These are phyloP conservation scores for Licmophora abbreviata DNA, from an alignment of 108 stramenopile genomes.

Conservation along the genomic window DNA sequence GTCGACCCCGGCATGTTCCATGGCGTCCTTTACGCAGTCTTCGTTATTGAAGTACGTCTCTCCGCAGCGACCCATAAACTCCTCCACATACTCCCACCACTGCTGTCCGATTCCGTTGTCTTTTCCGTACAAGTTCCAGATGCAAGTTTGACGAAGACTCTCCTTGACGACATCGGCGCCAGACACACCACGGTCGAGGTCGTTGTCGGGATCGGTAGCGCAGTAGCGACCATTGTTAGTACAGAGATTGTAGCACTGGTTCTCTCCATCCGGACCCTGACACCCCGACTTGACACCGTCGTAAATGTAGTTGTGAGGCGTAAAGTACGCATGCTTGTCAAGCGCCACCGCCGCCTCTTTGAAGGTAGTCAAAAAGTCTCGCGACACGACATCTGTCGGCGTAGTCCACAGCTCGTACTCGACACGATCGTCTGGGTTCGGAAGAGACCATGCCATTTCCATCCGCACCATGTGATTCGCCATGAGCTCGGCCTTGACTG, in stretches of 20 bases:
- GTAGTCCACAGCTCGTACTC: slow-evolving; percentile 90
- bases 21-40: slow-evolving; percentile 70
- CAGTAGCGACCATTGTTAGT: slow-evolving; percentile 94
- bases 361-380: slow-evolving; percentile 61
- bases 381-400: slow-evolving; percentile 60
- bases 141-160: slow-evolving; percentile 81
- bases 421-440: slow-evolving; percentile 80
- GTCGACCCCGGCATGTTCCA: slow-evolving; percentile 57
- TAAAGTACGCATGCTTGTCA: slow-evolving; percentile 73
- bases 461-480: slow-evolving; percentile 65
- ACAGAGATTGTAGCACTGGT: slow-evolving; percentile 80
- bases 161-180: slow-evolving; percentile 91
- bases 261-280: slow-evolving; percentile 40
- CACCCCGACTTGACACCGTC: slow-evolving; percentile 77
- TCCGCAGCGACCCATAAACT: slow-evolving; percentile 66
- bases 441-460: slow-evolving; percentile 85
- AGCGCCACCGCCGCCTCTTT: slow-evolving; percentile 55
- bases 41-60: slow-evolving; percentile 61
- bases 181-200: slow-evolving; percentile 73
- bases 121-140: slow-evolving; percentile 83
- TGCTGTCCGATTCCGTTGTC: slow-evolving; percentile 70
- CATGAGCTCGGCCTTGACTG: slow-evolving; percentile 48
- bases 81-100: slow-evolving; percentile 85
- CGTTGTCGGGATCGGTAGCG: slow-evolving; percentile 88
- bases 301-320: slow-evolving; percentile 86